Evolutionary conservation across 1,139 yeast genomes (phyloP).

Genomic region (Lodderomyces parapsilosis): DNA sequence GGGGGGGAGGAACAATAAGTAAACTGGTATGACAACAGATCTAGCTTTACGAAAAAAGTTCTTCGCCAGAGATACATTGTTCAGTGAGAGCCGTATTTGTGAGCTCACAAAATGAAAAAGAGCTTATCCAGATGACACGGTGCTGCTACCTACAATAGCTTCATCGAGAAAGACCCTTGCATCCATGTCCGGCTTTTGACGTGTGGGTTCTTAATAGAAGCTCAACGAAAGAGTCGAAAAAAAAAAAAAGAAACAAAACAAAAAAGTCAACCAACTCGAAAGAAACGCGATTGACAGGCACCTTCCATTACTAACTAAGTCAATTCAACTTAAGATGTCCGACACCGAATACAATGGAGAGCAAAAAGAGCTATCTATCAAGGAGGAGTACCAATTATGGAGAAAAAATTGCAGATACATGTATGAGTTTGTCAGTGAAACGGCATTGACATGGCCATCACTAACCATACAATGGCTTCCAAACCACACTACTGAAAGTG

Average conservation of each 20-base stretch:
- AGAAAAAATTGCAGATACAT: constrained; percentile 73
- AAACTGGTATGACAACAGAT: too few species aligned
- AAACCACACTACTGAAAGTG: constrained; percentile 25
- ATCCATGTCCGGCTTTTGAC: too few species aligned
- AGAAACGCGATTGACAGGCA: neutral
- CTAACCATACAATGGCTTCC: constrained; percentile 78
- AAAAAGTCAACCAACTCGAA: neutral
- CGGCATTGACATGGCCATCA: constrained; percentile 80
- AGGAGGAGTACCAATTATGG: constrained; percentile 79
- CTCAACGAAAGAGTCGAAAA: too few species aligned
- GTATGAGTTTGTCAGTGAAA: constrained; percentile 80
- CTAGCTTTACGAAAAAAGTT: too few species aligned
- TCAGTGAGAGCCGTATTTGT: too few species aligned
- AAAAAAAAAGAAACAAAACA: neutral
- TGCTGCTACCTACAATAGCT: too few species aligned
- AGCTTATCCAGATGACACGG: too few species aligned
- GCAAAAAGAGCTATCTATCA: constrained; percentile 26
- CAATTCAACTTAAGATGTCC: neutral
- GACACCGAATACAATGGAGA: constrained; percentile 2
- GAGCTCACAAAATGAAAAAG: too few species aligned
- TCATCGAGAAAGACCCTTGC: too few species aligned
- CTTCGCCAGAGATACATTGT: too few species aligned
- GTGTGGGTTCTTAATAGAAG: too few species aligned
- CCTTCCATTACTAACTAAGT: neutral
- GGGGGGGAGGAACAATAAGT: too few species aligned